A percentile compares a stretch with the other conserved stretches of the same genome.
Conservation (phyloP, 345 rosid species). For the Eutrema yunnanense region DNA sequence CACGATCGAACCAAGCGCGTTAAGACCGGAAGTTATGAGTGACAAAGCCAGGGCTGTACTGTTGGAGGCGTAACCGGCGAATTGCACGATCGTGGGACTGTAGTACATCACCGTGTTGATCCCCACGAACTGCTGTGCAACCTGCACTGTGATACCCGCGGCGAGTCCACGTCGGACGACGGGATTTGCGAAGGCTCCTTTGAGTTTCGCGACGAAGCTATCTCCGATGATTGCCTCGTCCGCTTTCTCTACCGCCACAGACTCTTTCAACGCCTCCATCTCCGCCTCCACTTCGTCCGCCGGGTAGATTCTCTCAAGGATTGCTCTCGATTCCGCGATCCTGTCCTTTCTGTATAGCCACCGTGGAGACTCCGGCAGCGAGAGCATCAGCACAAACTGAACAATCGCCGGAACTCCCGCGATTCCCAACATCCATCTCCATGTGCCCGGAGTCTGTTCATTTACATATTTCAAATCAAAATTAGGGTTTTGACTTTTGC, state of each 20-base stretch:
- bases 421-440: slow-evolving; percentile 97
- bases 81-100: slow-evolving; percentile 80
- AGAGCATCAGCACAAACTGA: slow-evolving; percentile 63
- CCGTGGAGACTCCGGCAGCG: slow-evolving; percentile 84
- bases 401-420: slow-evolving; percentile 56
- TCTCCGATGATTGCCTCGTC: slow-evolving; percentile 46
- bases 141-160: slow-evolving; percentile 80
- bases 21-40: slow-evolving; percentile 75
- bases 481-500: not conserved
- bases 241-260: slow-evolving; percentile 56
- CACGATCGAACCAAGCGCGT: slow-evolving; percentile 64
- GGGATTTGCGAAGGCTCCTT: slow-evolving; percentile 47
- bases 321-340: slow-evolving; percentile 50
- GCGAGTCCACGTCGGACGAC: slow-evolving; percentile 67
- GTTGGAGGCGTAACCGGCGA: slow-evolving; percentile 83
- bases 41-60: slow-evolving; percentile 77
- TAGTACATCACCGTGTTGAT: slow-evolving; percentile 93
- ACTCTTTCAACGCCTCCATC: slow-evolving; percentile 38
- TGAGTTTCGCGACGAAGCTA: slow-evolving; percentile 41
- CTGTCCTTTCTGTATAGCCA: slow-evolving; percentile 62
- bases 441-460: slow-evolving; percentile 58
- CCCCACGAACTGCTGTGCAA: slow-evolving; percentile 86
- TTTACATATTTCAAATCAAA: not conserved
- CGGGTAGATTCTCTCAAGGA: slow-evolving; percentile 60
- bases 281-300: slow-evolving; percentile 58